Base-by-base conservation (phyloP, 805 yeast genomes). In the Dipodascopsis uninucleata region DNA sequence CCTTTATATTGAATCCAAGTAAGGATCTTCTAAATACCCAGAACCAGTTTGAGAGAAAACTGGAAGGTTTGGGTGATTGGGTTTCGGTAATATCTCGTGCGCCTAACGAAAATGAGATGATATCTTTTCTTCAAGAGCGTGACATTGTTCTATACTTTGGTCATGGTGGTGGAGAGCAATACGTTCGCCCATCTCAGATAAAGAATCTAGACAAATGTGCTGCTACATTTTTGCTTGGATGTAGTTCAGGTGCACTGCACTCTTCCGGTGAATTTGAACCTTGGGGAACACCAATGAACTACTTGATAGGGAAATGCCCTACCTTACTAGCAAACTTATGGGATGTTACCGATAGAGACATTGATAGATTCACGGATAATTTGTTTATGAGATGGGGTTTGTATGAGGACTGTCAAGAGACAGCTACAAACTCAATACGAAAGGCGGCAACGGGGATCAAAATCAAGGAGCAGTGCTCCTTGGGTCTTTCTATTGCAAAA, bases 301-400 rank as follows among this genome's bases (percentile, higher is more conserved):
- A 88, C 71, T 62, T 93, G 22, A 67, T 76, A 7, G 93, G 88
- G 18, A 95, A 95, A 0, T 77, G 86, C 37, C 93, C 95, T 0
- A 73, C 84, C 79, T 73, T 87, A 1, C 66, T 93, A 28, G 96
- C 86, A 0, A 87, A 86, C 58, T 65, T 93, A 45, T 93, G 98
- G 98, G 96, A 88, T 63, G 97, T 93, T 3, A 93, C 97, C 0
- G 97, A 93, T 64, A 88, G 85, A 55, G 99, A 93, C 62, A 85
- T 87, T 39, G 97, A 93, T 63, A 74, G 72, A 56, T 87, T 89
- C 56, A 82, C 86, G 20, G 48, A 72, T 7, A 68, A 75, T 2
- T 61, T 85, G 29, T 74, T 93, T 53, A 71, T 72, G 2, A 69
- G 71, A 49, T 82, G 93, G 81, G 93, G 93, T 0, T 60, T 85